phyloP scores from a whole-genome alignment of 1,139 yeast genomes.

The Petasospora fabianii region DNA sequence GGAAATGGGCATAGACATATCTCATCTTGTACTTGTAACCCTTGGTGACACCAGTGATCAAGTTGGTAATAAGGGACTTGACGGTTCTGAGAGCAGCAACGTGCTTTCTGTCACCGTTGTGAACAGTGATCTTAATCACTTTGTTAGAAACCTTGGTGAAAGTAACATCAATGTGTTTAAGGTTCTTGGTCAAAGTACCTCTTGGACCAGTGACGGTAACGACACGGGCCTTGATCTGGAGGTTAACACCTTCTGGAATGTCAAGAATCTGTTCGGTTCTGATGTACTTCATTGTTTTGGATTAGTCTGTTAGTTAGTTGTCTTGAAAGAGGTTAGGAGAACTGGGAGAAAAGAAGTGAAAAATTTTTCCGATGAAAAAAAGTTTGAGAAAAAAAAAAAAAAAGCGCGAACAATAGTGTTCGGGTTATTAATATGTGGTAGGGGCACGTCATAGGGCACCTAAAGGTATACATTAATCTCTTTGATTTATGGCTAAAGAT shows the following conservation, averaged over 20 bases:
- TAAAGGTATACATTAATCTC: too few relatives aligned
- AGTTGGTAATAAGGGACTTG: slow-evolving; percentile 88
- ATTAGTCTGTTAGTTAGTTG: neutral
- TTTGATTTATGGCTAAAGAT: too few relatives aligned
- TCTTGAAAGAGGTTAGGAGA: neutral
- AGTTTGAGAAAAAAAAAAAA: too few relatives aligned
- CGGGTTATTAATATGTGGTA: neutral
- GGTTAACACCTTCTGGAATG: slow-evolving; percentile 92
- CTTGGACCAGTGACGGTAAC: slow-evolving; percentile 97
- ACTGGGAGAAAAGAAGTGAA: neutral
- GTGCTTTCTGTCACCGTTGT: slow-evolving; percentile 99
- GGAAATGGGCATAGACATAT: slow-evolving; percentile 99
- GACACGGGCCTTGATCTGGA: slow-evolving; percentile 87
- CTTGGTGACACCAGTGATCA: slow-evolving; percentile 98
- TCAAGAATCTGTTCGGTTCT: slow-evolving; percentile 90
- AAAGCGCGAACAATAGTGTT: too few relatives aligned
- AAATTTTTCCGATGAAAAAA: too few relatives aligned
- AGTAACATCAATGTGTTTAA: slow-evolving; percentile 93
- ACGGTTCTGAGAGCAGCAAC: slow-evolving; percentile 99
- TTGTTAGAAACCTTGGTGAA: slow-evolving; percentile 70
- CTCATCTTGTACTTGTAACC: slow-evolving; percentile 99
- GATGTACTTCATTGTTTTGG: slow-evolving; percentile 35
- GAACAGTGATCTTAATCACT: slow-evolving; percentile 84
- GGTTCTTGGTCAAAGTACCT: slow-evolving; percentile 88
- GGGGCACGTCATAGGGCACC: too few relatives aligned